Evolutionary conservation across 371 early-diverging fungal species (phyloP).

Genomic region (Lichtheimia ornata): DNA sequence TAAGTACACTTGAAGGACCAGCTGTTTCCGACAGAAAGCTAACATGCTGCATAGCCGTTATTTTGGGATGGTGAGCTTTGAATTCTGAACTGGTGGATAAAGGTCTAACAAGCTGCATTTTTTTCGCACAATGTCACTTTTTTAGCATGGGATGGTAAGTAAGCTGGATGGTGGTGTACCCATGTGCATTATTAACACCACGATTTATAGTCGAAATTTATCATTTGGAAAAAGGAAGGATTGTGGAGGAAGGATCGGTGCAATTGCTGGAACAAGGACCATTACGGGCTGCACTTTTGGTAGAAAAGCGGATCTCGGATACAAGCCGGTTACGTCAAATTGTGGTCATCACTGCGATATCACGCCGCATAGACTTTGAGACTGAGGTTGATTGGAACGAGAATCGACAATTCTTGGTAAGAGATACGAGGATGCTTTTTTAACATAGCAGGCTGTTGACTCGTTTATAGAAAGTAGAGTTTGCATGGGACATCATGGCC

Average conservation of each 20-base stretch:
- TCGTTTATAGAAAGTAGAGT: constrained; percentile 81
- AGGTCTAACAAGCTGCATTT: not conserved
- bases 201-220: constrained; percentile 40
- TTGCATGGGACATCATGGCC: constrained; percentile 80
- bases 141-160: constrained; percentile 53
- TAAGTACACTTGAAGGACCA: constrained; percentile 16
- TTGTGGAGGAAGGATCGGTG: constrained; percentile 42
- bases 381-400: constrained; percentile 93
- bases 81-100: not conserved
- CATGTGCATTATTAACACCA: not conserved
- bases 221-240: constrained; percentile 41
- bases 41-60: constrained; percentile 48
- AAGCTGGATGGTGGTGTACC: constrained; percentile 14
- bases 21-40: not conserved
- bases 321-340: constrained; percentile 72
- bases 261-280: constrained; percentile 80
- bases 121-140: not conserved
- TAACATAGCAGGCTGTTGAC: not conserved
- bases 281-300: constrained; percentile 62
- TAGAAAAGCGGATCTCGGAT: constrained; percentile 66
- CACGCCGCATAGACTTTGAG: constrained; percentile 85
- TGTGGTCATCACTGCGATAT: constrained; percentile 70
- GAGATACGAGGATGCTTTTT: not conserved
- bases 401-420: constrained; percentile 77
- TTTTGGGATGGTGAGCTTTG: constrained; percentile 82